Base-by-base conservation (phyloP, 2,329 filamentous ascomycete species). In the Dactylonectria macrodidyma region DNA sequence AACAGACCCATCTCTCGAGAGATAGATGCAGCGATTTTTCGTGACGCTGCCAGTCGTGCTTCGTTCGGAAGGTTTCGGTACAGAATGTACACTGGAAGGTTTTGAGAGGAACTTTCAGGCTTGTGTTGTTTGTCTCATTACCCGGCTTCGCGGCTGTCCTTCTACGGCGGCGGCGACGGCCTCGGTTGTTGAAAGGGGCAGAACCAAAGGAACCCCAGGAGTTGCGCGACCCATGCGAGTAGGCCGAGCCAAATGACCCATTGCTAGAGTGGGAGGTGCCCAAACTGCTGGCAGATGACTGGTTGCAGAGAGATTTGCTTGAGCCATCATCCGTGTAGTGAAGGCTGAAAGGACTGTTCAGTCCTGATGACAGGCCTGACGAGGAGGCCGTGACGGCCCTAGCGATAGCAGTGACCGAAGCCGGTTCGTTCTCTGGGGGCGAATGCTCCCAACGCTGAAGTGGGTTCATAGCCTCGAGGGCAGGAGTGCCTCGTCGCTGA, bases 41-140 rank as follows among this genome's bases (percentile, higher is more conserved):
- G 77, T 93, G 91, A 66, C 91, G 84, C 74, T 91, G 89, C 90
- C 90, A 92, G 78, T 92, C 90, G 73, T 92, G 89, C 77, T 92
- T 92, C 3, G 89, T 91, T 71, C 89, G 84, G 79, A 91, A 92
- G 0, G 88, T 90, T 71, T 91, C 89, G 7, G 90, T 91, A 78
- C 90, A 92, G 83, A 92, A 92, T 69, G 90, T 92, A 78, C 90
- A 92, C 78, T 91, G 89, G 78, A 87, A 90, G 2, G 87, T 88
- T 74, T 88, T 89, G 65, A 86, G 81, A 2, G 85, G 86, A 3
- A 81, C 79, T 11, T 74, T 72, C 2, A 86, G 78, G 8, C 76
- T 71, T 1, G 76, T 77, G 55, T 76, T 78, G 55, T 76, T 78
- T 30, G 62, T 48, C 14, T 84, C 82, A 1, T 82, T 81, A 1